Conservation (phyloP, 768 basidiomycete genomes). For the Tephrocybe sp. region DNA sequence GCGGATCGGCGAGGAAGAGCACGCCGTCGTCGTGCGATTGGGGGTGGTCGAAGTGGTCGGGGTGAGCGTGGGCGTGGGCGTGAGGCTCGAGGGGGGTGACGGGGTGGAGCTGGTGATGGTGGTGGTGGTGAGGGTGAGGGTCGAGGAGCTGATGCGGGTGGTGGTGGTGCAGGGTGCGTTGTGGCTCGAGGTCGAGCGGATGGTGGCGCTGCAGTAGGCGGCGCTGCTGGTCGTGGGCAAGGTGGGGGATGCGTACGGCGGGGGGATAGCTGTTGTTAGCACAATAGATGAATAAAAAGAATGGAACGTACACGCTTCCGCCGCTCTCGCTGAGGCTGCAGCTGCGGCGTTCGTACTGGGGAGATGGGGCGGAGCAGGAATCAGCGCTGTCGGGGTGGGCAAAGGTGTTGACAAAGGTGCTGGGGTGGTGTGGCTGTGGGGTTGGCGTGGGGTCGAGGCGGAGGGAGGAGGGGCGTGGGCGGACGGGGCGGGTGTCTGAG, state of each 20-base stretch:
- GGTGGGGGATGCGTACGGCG: background rate
- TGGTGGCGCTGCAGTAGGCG: background rate
- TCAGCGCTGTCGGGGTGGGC: background rate
- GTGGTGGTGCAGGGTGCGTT: background rate
- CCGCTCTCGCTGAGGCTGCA: constrained; percentile 12
- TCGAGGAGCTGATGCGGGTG: background rate
- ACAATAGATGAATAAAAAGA: background rate
- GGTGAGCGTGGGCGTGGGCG: too few species aligned
- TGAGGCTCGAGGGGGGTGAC: background rate
- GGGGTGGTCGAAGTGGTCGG: too few species aligned
- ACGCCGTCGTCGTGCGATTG: too few species aligned
- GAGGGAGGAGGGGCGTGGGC: constrained; percentile 30
- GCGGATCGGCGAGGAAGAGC: too few species aligned
- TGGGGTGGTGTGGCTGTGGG: background rate
- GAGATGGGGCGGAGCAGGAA: background rate
- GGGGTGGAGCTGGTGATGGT: too few species aligned
- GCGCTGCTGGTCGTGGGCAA: background rate
- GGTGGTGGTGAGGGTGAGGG: background rate
- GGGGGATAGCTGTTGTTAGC: background rate
- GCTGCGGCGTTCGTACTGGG: background rate
- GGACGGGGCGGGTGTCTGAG: constrained; percentile 13
- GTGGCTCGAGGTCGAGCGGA: background rate
- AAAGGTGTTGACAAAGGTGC: background rate
- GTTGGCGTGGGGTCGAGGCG: constrained; percentile 22
- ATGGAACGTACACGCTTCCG: constrained; percentile 6